phyloP scores from a whole-genome alignment of 2,329 filamentous ascomycete genomes.

The Pleoardoris graminearum region DNA sequence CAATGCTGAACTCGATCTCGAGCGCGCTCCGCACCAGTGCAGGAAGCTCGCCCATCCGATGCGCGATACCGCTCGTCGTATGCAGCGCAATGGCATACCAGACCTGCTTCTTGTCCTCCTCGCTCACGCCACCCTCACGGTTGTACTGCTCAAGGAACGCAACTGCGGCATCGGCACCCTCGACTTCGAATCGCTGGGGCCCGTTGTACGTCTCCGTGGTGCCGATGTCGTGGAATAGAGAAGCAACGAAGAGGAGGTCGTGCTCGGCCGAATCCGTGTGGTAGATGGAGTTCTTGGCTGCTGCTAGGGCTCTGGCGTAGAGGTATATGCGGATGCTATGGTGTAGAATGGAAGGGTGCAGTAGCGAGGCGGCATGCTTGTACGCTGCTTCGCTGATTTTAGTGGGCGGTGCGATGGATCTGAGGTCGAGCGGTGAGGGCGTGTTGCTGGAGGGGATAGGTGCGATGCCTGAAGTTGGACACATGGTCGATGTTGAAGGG shows the following conservation, averaged over 20 bases:
- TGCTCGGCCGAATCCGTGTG: conserved; percentile 44
- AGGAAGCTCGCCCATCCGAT: conserved; percentile 47
- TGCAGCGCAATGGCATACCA: conserved; percentile 53
- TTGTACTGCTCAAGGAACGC: conserved; percentile 31
- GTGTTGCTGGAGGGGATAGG: too few species aligned
- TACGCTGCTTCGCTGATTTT: conserved; percentile 53
- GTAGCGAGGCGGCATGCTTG: conserved; percentile 54
- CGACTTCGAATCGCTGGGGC: conserved; percentile 50
- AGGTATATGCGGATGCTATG: conserved; percentile 73
- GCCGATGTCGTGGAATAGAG: conserved; percentile 74
- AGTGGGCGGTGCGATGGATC: conserved; percentile 50
- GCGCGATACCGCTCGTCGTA: conserved; percentile 50
- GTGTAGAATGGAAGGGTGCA: conserved; percentile 63
- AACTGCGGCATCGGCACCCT: conserved; percentile 50
- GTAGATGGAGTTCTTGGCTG: conserved; percentile 34
- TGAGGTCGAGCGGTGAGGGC: too few species aligned
- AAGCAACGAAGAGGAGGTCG: conserved; percentile 56
- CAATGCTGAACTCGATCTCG: conserved; percentile 44
- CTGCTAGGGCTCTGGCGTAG: conserved; percentile 52
- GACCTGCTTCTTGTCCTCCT: conserved; percentile 43
- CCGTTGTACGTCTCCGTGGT: conserved; percentile 55
- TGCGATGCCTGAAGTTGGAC: too few species aligned
- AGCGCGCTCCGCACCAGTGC: conserved; percentile 45
- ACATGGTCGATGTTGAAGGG: too few species aligned
- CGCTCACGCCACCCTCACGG: conserved; percentile 12